These are phyloP conservation scores for Alternaria ethzedia DNA, from an alignment of 2,329 filamentous ascomycete species.

Conservation along the genomic window DNA sequence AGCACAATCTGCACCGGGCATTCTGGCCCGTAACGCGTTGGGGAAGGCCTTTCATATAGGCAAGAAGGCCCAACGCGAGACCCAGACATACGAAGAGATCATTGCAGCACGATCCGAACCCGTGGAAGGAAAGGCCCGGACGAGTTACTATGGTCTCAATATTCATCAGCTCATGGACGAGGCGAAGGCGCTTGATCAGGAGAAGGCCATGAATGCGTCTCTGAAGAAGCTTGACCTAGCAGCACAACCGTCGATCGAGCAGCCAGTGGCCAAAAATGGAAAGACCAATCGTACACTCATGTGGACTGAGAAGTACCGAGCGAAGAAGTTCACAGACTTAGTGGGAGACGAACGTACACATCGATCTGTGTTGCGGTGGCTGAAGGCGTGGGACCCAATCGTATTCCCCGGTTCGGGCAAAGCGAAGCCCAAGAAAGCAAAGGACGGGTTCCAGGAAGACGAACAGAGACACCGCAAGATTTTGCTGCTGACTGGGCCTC, in stretches of 20 bases:
- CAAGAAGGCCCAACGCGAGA: constrained; percentile 57
- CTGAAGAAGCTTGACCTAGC: constrained; percentile 30
- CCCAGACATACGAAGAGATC: constrained; percentile 68
- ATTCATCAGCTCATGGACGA: constrained; percentile 83
- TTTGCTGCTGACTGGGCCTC: constrained; percentile 86
- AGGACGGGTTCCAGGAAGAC: constrained; percentile 61
- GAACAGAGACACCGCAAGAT: constrained; percentile 87
- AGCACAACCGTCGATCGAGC: constrained; percentile 50
- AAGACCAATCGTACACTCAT: constrained; percentile 62
- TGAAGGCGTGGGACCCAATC: constrained; percentile 91
- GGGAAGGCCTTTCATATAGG: constrained; percentile 65
- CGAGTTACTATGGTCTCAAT: constrained; percentile 89
- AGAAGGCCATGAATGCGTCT: constrained; percentile 38
- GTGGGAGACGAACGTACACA: constrained; percentile 96
- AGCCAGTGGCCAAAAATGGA: constrained; percentile 22
- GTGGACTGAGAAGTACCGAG: constrained; percentile 98
- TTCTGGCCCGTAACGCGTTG: constrained; percentile 55
- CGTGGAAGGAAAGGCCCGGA: constrained; percentile 68
- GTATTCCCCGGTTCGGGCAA: constrained; percentile 83
- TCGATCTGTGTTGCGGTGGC: constrained; percentile 85
- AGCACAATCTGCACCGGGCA: constrained; percentile 25
- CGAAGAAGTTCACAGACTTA: constrained; percentile 87
- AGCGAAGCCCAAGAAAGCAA: constrained; percentile 58
- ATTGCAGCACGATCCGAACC: constrained; percentile 71
- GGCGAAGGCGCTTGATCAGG: constrained; percentile 66